Evolutionary conservation across 768 basidiomycete genomes (phyloP).

Genomic region (Wakefieldia striispora): DNA sequence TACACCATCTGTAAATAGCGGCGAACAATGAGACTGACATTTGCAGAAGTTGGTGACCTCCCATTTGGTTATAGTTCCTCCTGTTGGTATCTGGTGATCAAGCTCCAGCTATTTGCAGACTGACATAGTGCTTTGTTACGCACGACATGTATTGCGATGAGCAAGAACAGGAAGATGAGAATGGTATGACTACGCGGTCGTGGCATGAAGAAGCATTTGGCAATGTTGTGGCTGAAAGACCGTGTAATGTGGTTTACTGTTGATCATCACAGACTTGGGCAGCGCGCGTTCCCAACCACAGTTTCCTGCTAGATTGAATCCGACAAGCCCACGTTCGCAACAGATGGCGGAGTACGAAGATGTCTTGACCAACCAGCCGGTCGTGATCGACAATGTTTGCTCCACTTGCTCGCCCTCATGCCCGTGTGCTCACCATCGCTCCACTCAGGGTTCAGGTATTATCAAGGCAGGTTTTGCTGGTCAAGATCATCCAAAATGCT

Average conservation of each 20-base stretch:
- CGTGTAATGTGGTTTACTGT: neutral
- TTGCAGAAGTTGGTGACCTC: constrained; percentile 91
- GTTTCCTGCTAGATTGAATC: neutral
- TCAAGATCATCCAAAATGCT: constrained; percentile 98
- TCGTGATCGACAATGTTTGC: constrained; percentile 96
- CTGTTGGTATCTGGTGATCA: constrained; percentile 36
- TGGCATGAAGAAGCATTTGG: constrained; percentile 15
- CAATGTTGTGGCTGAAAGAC: constrained; percentile 17
- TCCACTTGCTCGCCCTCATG: constrained; percentile 19
- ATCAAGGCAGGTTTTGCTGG: constrained; percentile 99
- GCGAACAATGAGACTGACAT: constrained; percentile 46
- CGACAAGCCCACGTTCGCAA: constrained; percentile 10
- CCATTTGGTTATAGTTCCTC: constrained; percentile 66
- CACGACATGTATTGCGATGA: constrained; percentile 24
- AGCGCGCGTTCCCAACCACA: constrained; percentile 7
- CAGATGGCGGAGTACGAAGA: constrained; percentile 87
- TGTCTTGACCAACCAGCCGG: constrained; percentile 96
- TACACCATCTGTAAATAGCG: neutral
- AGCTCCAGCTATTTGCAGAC: constrained; percentile 9
- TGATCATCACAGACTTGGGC: constrained; percentile 1
- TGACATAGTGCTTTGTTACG: constrained; percentile 16
- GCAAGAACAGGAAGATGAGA: constrained; percentile 14
- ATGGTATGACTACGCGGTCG: constrained; percentile 10
- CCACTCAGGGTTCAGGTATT: constrained; percentile 87
- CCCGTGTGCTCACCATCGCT: constrained; percentile 24